Conservation (phyloP, 257 asterid species). For the Solanum neorickii region DNA sequence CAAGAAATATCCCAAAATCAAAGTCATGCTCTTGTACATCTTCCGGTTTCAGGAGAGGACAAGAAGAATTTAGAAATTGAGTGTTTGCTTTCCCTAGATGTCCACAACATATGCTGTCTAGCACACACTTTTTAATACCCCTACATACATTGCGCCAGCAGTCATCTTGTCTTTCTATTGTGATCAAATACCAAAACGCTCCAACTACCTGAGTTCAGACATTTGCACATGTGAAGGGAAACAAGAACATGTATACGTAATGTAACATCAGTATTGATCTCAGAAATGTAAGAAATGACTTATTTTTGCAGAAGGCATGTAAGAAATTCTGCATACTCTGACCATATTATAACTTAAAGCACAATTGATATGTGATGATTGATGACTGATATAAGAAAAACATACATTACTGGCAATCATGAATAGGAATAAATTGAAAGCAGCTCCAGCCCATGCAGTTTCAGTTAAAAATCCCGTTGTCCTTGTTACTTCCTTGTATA, state of each 20-base stretch:
- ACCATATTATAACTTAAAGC: background rate
- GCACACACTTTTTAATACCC: background rate
- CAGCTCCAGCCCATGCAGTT: conserved; percentile 72
- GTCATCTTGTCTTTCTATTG: conserved; percentile 37
- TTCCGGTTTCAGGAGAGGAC: conserved; percentile 34
- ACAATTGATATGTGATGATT: background rate
- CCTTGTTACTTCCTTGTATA: conserved; percentile 38
- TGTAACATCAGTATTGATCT: background rate
- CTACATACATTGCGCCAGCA: conserved; percentile 44
- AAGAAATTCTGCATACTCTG: background rate
- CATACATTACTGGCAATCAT: conserved; percentile 67
- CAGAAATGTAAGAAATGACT: background rate
- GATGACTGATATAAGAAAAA: background rate
- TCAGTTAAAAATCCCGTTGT: conserved; percentile 52
- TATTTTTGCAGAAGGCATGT: background rate
- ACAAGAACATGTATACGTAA: background rate
- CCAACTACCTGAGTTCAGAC: conserved; percentile 31
- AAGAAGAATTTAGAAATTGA: conserved; percentile 23
- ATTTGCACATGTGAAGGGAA: background rate
- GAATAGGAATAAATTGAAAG: conserved; percentile 51
- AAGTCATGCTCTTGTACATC: conserved; percentile 16
- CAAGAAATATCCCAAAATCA: conserved; percentile 55
- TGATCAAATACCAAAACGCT: conserved; percentile 53
- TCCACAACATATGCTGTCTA: conserved; percentile 28
- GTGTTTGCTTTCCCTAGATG: background rate